Evolutionary conservation across 2,329 filamentous ascomycete genomes (phyloP), one percentile per base, ranked within the genome.

Genomic region (Pseudomassariella vexata): DNA sequence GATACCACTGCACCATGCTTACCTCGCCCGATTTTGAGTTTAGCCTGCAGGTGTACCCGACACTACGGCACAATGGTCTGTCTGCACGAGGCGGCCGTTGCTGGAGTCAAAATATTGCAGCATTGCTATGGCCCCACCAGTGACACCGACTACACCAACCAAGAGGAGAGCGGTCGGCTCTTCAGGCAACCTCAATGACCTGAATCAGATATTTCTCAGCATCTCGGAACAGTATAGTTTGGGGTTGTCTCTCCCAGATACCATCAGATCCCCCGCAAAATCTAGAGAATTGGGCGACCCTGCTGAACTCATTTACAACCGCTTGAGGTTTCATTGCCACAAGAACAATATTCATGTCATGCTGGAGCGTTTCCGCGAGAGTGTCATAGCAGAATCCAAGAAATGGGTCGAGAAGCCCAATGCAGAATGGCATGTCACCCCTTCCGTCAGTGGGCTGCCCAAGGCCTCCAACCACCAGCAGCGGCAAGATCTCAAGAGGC

Each of bases 401-500:
- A 48, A 45, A 35, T 55, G 51, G 51, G 45, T 51, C 4, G 46
- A 39, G 17, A 55, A 55, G 19, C 41, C 49, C 5, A 31, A 19
- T 9, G 46, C 39, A 5, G 48, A 43, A 10, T 27, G 16, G n/a
- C 43, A 36, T 17, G 39, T 47, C 9, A 43, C 38, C 3, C 51
- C 51, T 11, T 32, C 41, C 24, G 26, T 32, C 8, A 43, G 37
- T 6, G 28, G 37, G 5, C 24, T 48, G 14, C 51, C 49, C 5
- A 43, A 42, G 4, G 45, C 45, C 10, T 45, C 47, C 12, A 46
- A 45, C 11, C 44, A 48, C 23, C 35, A 41, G 28, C 50, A 53
- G 23, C 42, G 50, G 12, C 12, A 34, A n/a, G 40, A 43, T 21
- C 24, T 55, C 32, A 9, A 50, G 2, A 27, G 36, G 3, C 36